These are phyloP conservation scores for Pyrrhoderma noxium DNA, from an alignment of 1,284 basidiomycete genomes.

Conservation along the genomic window DNA sequence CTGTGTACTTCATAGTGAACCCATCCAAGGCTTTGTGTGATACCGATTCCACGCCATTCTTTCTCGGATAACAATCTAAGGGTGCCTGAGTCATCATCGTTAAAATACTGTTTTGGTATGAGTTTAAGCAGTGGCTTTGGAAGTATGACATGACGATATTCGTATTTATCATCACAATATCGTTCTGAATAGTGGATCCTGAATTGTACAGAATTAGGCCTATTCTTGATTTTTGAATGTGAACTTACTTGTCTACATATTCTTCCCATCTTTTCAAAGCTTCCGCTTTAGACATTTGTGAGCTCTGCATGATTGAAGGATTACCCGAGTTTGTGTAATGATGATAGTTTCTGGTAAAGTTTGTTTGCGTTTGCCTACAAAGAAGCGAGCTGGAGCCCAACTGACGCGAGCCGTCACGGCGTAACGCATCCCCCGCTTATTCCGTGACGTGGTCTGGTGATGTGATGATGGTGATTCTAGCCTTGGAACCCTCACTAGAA, in stretches of 20 bases:
- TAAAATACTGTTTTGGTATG: constrained; percentile 79
- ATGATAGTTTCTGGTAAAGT: no score
- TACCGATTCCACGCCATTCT: constrained; percentile 95
- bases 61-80: constrained; percentile 78
- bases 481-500: no score
- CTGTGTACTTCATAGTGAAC: constrained; percentile 97
- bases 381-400: background rate
- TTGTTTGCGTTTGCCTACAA: no score
- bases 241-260: constrained; percentile 48
- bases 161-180: constrained; percentile 74
- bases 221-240: background rate
- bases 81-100: constrained; percentile 68
- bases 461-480: no score
- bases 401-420: constrained; percentile 6
- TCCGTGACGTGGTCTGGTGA: no score
- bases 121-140: constrained; percentile 85
- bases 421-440: no score
- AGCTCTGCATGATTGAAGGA: background rate
- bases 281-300: constrained; percentile 12
- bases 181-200: constrained; percentile 83
- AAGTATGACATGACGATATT: constrained; percentile 90
- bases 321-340: no score
- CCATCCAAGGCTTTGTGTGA: constrained; percentile 94
- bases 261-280: constrained; percentile 26
- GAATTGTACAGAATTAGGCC: constrained; percentile 1